Base-by-base conservation (phyloP, 345 rosid genomes). In the Heritiera littoralis region DNA sequence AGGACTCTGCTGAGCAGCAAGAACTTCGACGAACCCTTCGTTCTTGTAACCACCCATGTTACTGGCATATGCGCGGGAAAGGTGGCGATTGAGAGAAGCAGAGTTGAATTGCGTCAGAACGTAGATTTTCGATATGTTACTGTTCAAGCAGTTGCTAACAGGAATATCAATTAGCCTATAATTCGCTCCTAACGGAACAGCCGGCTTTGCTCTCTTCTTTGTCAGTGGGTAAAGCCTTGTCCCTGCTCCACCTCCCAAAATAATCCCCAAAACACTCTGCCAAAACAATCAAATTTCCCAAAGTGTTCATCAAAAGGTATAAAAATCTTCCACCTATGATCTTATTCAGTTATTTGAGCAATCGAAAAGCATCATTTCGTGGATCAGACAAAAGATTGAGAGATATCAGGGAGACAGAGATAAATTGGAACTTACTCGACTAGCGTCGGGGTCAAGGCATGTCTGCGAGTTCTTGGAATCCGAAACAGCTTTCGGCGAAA, bases 11-110 rank as follows among this genome's bases (percentile, higher is more conserved):
- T 95, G 98, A 71, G 99, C 99, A 15, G 99, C 99, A 78, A 95
- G 95, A 81, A 93, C 99, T 79, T 95, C 99, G n/a, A 95, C 99
- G 78, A 95, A 95, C 12, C 99, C 99, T 87, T 95, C 99, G 75
- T 93, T 95, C 89, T 95, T 90, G 82, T 95, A 92, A 54, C 98
- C 99, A 61, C 96, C 98, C 98, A 95, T 90, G 89, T 95, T 93
- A 83, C 97, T 95, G 0, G 98, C 97, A 82, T 95, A 92, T 7
- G 98, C 99, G 60, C 99, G 86, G 0, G 99, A 95, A 49, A 95
- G 92, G 81, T 93, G 99, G 3, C 99, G 95, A 82, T 95, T 95
- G 61, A 95, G 93, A 10, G 98, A 95, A 1, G 99, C 98, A 12
- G 99, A 95, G 76, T 95, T 95, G 90, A 95, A 95, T 73, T 93